Percentiles rank a stretch among this genome's conserved stretches.
phyloP scores from a whole-genome alignment of 257 asterid species.

The Ilex aquifolium region DNA sequence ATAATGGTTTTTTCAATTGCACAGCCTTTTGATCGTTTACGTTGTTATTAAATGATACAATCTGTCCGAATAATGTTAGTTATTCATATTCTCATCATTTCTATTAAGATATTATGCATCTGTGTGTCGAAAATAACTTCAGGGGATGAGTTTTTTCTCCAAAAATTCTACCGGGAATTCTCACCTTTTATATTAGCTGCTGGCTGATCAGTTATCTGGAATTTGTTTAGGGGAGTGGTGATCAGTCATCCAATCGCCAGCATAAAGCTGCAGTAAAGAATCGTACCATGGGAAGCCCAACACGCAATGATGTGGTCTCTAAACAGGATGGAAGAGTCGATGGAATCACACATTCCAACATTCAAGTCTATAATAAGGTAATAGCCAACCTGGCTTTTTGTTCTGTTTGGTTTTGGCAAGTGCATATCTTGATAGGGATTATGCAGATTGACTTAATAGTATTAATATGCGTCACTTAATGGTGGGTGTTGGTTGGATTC shows the following conservation, averaged over 20 bases:
- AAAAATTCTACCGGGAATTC: background rate
- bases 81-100: too few relatives aligned
- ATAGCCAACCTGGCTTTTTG: slow-evolving; percentile 9
- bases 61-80: too few relatives aligned
- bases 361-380: slow-evolving; percentile 56
- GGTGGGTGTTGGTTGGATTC: too few relatives aligned
- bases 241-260: slow-evolving; percentile 61
- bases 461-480: too few relatives aligned
- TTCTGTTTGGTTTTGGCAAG: slow-evolving; percentile 2
- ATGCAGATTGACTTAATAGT: too few relatives aligned
- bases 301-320: slow-evolving; percentile 37
- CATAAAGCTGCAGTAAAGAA: slow-evolving; percentile 42
- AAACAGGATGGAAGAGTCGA: slow-evolving; percentile 61
- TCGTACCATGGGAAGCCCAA: slow-evolving; percentile 52
- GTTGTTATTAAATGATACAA: too few relatives aligned
- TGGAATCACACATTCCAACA: slow-evolving; percentile 28
- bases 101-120: too few relatives aligned
- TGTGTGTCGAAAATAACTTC: too few relatives aligned
- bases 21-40: too few relatives aligned
- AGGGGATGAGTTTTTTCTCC: too few relatives aligned
- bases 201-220: slow-evolving; percentile 21
- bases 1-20: too few relatives aligned
- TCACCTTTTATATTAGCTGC: slow-evolving; percentile 9
- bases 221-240: slow-evolving; percentile 61
- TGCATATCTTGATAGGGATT: too few relatives aligned